Conservation (phyloP, 441 rosid species). For the Geranium incanum region DNA sequence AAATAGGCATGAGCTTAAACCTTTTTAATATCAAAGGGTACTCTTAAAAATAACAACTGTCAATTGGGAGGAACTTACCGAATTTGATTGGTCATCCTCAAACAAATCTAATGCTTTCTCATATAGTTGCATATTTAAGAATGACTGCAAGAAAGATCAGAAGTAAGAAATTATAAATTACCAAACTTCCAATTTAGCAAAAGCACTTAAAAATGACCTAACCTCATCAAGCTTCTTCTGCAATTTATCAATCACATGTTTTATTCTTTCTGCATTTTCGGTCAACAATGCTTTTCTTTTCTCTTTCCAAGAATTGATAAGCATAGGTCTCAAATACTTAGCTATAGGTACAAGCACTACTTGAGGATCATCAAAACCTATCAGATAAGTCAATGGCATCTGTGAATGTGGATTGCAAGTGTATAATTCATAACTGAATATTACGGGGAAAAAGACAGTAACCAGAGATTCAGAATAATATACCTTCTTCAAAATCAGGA, state of each 20-base stretch:
- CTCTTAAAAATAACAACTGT: conserved; percentile 12
- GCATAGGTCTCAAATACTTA: conserved; percentile 72
- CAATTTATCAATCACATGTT: conserved; percentile 61
- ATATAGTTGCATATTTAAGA: conserved; percentile 81
- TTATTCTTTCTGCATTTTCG: conserved; percentile 79
- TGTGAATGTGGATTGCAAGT: conserved; percentile 17
- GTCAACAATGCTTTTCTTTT: conserved; percentile 76
- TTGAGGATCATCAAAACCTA: conserved; percentile 61
- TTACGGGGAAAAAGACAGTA: conserved; percentile 11
- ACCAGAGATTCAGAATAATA: conserved; percentile 12
- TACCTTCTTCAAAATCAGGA: conserved; percentile 87
- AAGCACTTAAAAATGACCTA: conserved; percentile 16
- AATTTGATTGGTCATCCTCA: conserved; percentile 77
- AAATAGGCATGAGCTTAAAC: conserved; percentile 17
- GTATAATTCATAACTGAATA: conserved; percentile 14
- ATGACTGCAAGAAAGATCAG: conserved; percentile 47
- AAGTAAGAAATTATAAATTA: neutral
- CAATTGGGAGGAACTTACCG: conserved; percentile 49
- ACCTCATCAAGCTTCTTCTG: conserved; percentile 96
- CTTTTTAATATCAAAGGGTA: conserved; percentile 23
- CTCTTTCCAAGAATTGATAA: conserved; percentile 63
- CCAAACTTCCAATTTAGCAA: conserved; percentile 5
- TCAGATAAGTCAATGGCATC: conserved; percentile 26
- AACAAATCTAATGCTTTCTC: conserved; percentile 85
- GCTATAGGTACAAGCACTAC: conserved; percentile 54